Percentiles rank a stretch among this genome's conserved stretches.
Conservation (phyloP, 179 eudicot genomes). For the Pouteria campechiana region DNA sequence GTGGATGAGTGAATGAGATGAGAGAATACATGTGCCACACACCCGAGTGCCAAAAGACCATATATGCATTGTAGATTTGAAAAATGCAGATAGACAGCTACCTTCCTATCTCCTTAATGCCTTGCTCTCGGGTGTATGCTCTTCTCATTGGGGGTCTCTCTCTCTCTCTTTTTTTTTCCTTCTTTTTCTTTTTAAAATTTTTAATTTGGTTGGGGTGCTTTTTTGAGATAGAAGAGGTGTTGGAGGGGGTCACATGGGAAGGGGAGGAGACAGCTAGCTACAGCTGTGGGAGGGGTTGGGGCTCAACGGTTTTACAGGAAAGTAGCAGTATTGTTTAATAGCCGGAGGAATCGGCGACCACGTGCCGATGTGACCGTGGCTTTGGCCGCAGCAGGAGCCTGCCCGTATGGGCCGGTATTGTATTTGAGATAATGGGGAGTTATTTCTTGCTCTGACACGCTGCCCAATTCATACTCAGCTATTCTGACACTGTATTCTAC, state of each 20-base stretch:
- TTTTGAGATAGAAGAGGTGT: not conserved
- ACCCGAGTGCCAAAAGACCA: conserved; percentile 13
- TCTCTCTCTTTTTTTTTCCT: conserved; percentile 1
- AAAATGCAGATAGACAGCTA: conserved; percentile 3
- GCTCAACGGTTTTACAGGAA: conserved; percentile 25
- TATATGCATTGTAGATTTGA: not conserved
- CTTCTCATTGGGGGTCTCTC: conserved; percentile 1
- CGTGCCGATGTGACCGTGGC: conserved; percentile 17
- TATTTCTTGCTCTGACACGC: too few relatives aligned
- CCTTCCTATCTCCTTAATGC: not conserved
- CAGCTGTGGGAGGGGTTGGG: conserved; percentile 31
- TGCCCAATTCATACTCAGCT: too few relatives aligned
- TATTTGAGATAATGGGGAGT: too few relatives aligned
- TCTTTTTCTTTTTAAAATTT: not conserved
- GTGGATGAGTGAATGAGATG: not conserved
- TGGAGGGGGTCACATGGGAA: conserved; percentile 33
- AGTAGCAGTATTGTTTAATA: conserved; percentile 9
- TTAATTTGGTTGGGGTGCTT: too few relatives aligned
- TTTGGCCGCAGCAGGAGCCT: too few relatives aligned
- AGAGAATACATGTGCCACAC: not conserved
- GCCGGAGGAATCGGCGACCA: conserved; percentile 29
- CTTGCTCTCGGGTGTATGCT: conserved; percentile 9
- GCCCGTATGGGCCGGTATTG: too few relatives aligned
- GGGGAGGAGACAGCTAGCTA: conserved; percentile 24
- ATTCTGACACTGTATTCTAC: too few relatives aligned